phyloP scores from a whole-genome alignment of 1,284 basidiomycete genomes.

The Ganoderma resinaceum region DNA sequence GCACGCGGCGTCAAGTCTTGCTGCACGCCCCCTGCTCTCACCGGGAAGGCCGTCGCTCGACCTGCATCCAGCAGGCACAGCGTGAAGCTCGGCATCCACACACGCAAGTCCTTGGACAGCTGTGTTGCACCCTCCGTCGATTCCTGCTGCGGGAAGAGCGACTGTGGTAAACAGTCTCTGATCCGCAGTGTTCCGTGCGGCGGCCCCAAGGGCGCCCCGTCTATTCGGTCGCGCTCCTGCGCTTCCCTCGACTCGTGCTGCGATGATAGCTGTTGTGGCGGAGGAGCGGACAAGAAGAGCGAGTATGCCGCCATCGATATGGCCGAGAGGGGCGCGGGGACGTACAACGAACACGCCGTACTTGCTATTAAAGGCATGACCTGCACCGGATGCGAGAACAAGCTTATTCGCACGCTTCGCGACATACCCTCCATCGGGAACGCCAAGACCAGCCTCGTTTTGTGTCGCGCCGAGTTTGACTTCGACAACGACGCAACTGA shows the following conservation, averaged over 20 bases:
- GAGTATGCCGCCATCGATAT: slow-evolving; percentile 25
- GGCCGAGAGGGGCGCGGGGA: slow-evolving; percentile 19
- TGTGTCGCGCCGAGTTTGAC: slow-evolving; percentile 42
- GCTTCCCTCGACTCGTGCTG: slow-evolving; percentile 31
- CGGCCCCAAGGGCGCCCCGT: slow-evolving; percentile 19
- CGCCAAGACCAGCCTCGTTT: slow-evolving; percentile 42
- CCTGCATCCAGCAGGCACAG: slow-evolving; percentile 22
- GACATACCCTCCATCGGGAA: slow-evolving; percentile 36
- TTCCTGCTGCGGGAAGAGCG: slow-evolving; percentile 34
- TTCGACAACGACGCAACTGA: slow-evolving; percentile 33
- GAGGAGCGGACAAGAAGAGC: slow-evolving; percentile 20
- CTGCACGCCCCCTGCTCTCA: slow-evolving; percentile 28
- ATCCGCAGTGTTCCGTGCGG: slow-evolving; percentile 21
- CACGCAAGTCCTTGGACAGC: slow-evolving; percentile 23
- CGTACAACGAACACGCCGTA: slow-evolving; percentile 29
- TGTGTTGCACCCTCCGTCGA: slow-evolving; percentile 26
- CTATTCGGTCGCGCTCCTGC: slow-evolving; percentile 12
- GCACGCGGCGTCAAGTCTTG: slow-evolving; percentile 39
- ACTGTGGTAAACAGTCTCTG: slow-evolving; percentile 20
- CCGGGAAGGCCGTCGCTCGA: slow-evolving; percentile 18
- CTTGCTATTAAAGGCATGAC: slow-evolving; percentile 43
- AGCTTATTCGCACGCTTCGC: slow-evolving; percentile 36
- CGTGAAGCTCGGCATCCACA: slow-evolving; percentile 18
- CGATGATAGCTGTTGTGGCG: slow-evolving; percentile 26
- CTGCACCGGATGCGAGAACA: slow-evolving; percentile 44